A percentile compares a stretch with the other conserved stretches of the same genome.
Conservation (phyloP, 192 early-diverging fungal species). For the Coemansia sp. region DNA sequence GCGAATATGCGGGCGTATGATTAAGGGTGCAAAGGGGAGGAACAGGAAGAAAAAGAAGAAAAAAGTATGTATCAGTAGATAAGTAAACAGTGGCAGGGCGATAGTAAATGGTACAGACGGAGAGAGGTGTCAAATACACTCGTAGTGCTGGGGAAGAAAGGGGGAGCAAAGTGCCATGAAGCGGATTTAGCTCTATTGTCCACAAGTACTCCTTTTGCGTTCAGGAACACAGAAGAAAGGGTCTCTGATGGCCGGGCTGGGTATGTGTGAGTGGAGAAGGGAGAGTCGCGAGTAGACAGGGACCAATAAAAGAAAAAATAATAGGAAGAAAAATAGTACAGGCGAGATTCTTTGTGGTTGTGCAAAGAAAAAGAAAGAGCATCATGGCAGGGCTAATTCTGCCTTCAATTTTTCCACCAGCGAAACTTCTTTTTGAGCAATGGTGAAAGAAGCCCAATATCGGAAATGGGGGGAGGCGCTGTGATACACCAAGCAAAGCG, state of each 20-base stretch:
- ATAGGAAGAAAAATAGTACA: background rate
- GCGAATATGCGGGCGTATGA: background rate
- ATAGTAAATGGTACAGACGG: background rate
- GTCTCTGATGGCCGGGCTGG: background rate
- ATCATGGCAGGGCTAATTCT: background rate
- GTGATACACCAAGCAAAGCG: slow-evolving; percentile 5
- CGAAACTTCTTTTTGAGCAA: background rate
- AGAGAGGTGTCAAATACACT: background rate
- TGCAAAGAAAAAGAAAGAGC: background rate
- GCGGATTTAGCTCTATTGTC: slow-evolving; percentile 5
- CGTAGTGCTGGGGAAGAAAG: background rate
- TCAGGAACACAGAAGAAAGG: background rate
- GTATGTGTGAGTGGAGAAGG: background rate
- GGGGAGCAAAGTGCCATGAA: background rate
- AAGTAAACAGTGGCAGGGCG: background rate
- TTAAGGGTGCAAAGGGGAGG: background rate
- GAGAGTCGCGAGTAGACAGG: background rate
- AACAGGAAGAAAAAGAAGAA: background rate
- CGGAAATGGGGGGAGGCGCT: slow-evolving; percentile 7
- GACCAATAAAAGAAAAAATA: background rate
- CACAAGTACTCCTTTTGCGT: background rate
- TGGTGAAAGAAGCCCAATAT: background rate
- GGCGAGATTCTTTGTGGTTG: background rate
- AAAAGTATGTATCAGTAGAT: background rate
- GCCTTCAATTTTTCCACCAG: background rate